Conservation (phyloP, 1,139 yeast genomes). For the Kluyveromyces marxianus region DNA sequence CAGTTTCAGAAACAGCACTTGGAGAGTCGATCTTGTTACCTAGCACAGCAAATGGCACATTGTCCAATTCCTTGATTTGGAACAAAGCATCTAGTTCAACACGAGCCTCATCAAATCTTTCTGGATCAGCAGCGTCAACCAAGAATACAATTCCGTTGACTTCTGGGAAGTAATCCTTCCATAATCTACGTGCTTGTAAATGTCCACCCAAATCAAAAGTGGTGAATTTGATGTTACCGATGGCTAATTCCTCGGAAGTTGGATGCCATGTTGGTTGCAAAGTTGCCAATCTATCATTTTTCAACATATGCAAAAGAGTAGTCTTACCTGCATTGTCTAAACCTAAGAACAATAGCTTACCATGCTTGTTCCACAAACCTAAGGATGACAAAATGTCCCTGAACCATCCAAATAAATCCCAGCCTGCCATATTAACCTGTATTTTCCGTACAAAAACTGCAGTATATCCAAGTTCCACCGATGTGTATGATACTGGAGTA, state of each 20-base stretch:
- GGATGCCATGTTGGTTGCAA: conserved; percentile 98
- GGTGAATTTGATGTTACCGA: conserved; percentile 93
- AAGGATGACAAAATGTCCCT: conserved; percentile 90
- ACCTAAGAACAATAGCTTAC: conserved; percentile 89
- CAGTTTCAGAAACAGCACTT: conserved; percentile 91
- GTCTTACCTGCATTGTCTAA: conserved; percentile 99
- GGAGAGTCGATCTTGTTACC: conserved; percentile 97
- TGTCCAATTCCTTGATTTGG: conserved; percentile 80
- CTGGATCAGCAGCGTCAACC: conserved; percentile 96
- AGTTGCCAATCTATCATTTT: conserved; percentile 94
- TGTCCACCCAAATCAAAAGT: conserved; percentile 99
- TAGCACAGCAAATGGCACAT: conserved; percentile 85
- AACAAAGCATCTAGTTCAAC: conserved; percentile 90
- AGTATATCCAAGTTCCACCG: not conserved
- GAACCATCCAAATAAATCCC: conserved; percentile 37
- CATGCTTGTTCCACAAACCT: conserved; percentile 97
- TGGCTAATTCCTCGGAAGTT: conserved; percentile 94
- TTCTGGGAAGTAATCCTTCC: conserved; percentile 99
- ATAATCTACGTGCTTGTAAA: conserved; percentile 95
- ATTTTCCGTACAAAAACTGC: not conserved
- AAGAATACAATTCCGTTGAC: conserved; percentile 95
- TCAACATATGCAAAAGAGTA: conserved; percentile 91
- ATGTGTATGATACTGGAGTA: no score
- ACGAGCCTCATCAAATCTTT: conserved; percentile 88
- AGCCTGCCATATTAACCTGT: conserved; percentile 17